A percentile compares a stretch with the other conserved stretches of the same genome.
phyloP scores from a whole-genome alignment of 805 yeast species.

The Ogataea sp. region DNA sequence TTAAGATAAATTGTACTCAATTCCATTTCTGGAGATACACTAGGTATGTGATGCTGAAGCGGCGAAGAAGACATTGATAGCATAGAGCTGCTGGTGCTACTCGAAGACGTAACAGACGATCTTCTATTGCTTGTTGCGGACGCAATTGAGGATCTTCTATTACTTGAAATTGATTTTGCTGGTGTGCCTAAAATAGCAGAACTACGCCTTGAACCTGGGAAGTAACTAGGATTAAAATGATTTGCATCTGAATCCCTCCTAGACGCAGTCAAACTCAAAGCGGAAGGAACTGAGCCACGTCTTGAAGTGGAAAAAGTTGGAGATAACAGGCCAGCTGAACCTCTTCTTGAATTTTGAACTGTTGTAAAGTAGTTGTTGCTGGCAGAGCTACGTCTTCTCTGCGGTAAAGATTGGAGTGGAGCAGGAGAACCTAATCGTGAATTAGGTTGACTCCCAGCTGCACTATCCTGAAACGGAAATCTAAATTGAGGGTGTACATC shows the following conservation, averaged over 20 bases:
- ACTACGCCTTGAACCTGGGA: slow-evolving; percentile 8
- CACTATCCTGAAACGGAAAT: slow-evolving; percentile 57
- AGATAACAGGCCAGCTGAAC: slow-evolving; percentile 6
- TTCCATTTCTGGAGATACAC: too few species aligned
- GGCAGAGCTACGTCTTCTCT: neutral
- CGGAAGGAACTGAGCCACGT: slow-evolving; percentile 3
- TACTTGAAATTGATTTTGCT: slow-evolving; percentile 1
- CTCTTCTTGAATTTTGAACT: slow-evolving; percentile 7
- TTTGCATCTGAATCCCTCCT: slow-evolving; percentile 1
- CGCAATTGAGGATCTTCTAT: slow-evolving; percentile 8
- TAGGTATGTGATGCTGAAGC: too few species aligned
- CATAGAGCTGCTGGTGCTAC: slow-evolving; percentile 1
- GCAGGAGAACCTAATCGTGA: slow-evolving; percentile 11
- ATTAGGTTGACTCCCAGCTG: slow-evolving; percentile 4
- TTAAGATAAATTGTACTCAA: neutral
- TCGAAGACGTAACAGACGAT: slow-evolving; percentile 4
- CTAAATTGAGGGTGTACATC: slow-evolving; percentile 54
- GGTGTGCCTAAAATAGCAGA: slow-evolving; percentile 4
- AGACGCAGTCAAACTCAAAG: neutral
- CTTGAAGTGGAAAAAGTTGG: slow-evolving; percentile 1
- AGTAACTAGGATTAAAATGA: neutral
- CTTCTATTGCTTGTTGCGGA: slow-evolving; percentile 6
- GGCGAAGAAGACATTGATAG: neutral
- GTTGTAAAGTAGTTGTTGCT: neutral
- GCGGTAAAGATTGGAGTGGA: neutral